Conservation (phyloP, 805 yeast species). For the Candida qinlingensis region DNA sequence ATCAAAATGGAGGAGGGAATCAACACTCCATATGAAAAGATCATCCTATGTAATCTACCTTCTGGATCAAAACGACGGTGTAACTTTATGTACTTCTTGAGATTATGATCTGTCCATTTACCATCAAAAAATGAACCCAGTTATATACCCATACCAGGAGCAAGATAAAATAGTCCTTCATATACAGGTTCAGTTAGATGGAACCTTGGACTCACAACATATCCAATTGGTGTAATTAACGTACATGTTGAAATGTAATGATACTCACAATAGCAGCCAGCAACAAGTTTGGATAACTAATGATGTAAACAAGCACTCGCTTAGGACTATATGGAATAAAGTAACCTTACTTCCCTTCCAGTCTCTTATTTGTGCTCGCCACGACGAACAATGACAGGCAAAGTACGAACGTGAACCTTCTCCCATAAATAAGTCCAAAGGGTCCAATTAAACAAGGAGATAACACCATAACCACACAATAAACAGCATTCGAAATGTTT, state of each 20-base stretch:
- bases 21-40: constrained; percentile 33
- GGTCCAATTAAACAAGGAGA: constrained; percentile 49
- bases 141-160: constrained; percentile 49
- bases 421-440: constrained; percentile 47
- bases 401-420: constrained; percentile 38
- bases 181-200: constrained; percentile 40
- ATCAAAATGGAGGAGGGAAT: constrained; percentile 41
- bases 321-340: constrained; percentile 1
- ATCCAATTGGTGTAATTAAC: constrained; percentile 49
- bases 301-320: constrained; percentile 21
- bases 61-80: constrained; percentile 42
- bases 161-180: constrained; percentile 48
- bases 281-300: constrained; percentile 40
- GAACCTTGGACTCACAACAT: constrained; percentile 52
- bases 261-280: constrained; percentile 40
- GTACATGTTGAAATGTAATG: constrained; percentile 47
- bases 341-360: constrained; percentile 39
- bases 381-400: constrained; percentile 31
- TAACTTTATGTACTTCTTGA: constrained; percentile 36
- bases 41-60: constrained; percentile 41
- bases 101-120: constrained; percentile 43
- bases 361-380: constrained; percentile 24
- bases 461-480: constrained; percentile 45
- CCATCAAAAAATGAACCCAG: constrained; percentile 51
- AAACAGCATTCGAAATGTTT: constrained; percentile 45